A percentile compares a stretch with the other conserved stretches of the same genome.
phyloP scores from a whole-genome alignment of 208 protist genomes.

The Leishmania tarentolae region DNA sequence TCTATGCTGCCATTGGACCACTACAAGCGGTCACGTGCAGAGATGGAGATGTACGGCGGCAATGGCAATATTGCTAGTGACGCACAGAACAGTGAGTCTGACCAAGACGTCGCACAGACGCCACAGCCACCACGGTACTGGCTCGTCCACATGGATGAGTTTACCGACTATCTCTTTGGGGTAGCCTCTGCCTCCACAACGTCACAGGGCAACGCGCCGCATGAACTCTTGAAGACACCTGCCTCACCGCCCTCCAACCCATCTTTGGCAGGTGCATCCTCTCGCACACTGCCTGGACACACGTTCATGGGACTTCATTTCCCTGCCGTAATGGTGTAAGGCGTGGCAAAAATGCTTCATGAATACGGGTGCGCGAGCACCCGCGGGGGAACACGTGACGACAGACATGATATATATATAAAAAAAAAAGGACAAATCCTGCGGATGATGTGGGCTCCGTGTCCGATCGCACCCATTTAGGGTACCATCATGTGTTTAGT shows the following conservation, averaged over 20 bases:
- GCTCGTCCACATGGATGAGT: constrained; percentile 61
- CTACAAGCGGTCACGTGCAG: constrained; percentile 19
- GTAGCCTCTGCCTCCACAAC: constrained; percentile 7
- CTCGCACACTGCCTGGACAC: constrained; percentile 23
- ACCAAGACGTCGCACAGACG: constrained; percentile 4
- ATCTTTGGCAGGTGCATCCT: neutral
- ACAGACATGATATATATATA: too few relatives aligned
- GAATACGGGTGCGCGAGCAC: too few relatives aligned
- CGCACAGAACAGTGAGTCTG: neutral
- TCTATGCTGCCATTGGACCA: constrained; percentile 24
- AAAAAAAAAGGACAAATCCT: neutral
- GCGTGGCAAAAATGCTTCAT: neutral
- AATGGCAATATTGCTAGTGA: neutral
- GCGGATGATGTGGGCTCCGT: neutral
- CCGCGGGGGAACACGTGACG: neutral
- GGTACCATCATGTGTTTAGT: neutral
- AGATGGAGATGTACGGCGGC: neutral
- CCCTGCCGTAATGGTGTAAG: constrained; percentile 16
- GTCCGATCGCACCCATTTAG: neutral
- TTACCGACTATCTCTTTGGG: constrained; percentile 66
- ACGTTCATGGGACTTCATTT: constrained; percentile 35
- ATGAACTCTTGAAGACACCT: neutral
- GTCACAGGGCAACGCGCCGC: neutral
- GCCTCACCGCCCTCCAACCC: neutral
- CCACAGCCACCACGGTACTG: constrained; percentile 44